Percentiles rank a stretch among this genome's conserved stretches.
Conservation (phyloP, 495 filamentous ascomycete genomes). For the Xylaria acuta region DNA sequence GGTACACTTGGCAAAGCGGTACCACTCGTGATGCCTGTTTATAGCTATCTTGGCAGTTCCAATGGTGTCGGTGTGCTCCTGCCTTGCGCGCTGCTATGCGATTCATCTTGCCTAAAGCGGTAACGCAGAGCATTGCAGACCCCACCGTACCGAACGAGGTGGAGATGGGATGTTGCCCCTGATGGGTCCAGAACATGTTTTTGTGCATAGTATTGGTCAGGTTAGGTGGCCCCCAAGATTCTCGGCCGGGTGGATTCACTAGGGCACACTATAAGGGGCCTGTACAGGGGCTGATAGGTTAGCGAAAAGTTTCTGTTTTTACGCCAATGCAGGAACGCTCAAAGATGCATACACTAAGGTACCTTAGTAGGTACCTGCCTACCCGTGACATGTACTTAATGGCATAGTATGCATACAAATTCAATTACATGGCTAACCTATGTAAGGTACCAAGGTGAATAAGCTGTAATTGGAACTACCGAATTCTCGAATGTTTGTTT, state of each 20-base stretch:
- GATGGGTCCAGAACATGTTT: background rate
- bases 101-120: background rate
- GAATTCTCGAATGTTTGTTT: background rate
- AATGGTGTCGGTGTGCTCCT: slow-evolving; percentile 7
- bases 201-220: slow-evolving; percentile 18
- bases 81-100: background rate
- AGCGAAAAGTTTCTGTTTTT: background rate
- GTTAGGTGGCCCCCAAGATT: background rate
- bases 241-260: slow-evolving; percentile 16
- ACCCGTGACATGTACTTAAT: too few species aligned
- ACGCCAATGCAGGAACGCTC: slow-evolving; percentile 11
- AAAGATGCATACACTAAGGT: background rate
- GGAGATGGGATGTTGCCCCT: background rate
- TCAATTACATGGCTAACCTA: too few species aligned
- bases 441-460: background rate
- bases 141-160: background rate
- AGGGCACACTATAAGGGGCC: background rate
- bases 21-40: slow-evolving; percentile 7
- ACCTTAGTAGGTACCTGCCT: background rate
- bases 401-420: too few species aligned
- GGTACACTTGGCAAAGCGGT: background rate
- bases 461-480: too few species aligned
- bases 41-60: slow-evolving; percentile 4
- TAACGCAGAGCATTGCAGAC: background rate
- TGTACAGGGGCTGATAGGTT: background rate